These are phyloP conservation scores for Lasiodiplodia theobromae DNA, from an alignment of 2,329 filamentous ascomycete genomes.

Conservation along the genomic window DNA sequence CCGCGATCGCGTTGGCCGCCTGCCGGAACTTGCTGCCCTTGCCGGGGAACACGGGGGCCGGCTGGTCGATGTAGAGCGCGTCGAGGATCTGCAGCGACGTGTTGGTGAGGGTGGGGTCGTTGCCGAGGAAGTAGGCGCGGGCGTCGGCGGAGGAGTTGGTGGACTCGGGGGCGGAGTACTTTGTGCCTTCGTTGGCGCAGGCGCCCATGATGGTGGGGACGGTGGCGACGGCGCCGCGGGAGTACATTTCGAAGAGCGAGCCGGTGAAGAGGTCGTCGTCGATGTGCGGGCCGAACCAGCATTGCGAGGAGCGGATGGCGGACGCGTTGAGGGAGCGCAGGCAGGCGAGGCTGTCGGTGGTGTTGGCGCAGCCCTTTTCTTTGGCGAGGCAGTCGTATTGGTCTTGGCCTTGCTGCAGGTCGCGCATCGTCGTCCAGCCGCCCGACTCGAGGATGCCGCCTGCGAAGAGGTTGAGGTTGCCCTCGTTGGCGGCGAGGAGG, in stretches of 20 bases:
- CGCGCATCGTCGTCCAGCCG: slow-evolving; percentile 59
- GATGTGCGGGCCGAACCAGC: slow-evolving; percentile 60
- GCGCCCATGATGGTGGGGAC: slow-evolving; percentile 62
- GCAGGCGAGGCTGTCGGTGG: slow-evolving; percentile 55
- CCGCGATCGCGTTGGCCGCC: slow-evolving; percentile 61
- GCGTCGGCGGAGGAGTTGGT: slow-evolving; percentile 58
- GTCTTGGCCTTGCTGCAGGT: slow-evolving; percentile 57
- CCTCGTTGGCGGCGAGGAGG: slow-evolving; percentile 56
- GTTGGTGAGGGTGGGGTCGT: slow-evolving; percentile 64
- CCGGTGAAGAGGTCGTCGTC: slow-evolving; percentile 60
- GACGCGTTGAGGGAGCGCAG: slow-evolving; percentile 55
- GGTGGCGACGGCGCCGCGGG: slow-evolving; percentile 56
- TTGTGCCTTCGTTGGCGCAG: slow-evolving; percentile 71
- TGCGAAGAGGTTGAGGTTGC: slow-evolving; percentile 58
- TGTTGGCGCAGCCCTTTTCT: slow-evolving; percentile 55
- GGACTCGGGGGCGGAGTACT: slow-evolving; percentile 59
- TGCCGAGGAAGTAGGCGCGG: slow-evolving; percentile 62
- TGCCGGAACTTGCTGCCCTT: slow-evolving; percentile 66
- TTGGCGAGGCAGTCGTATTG: slow-evolving; percentile 59
- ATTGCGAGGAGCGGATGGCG: slow-evolving; percentile 56
- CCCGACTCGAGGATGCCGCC: slow-evolving; percentile 62
- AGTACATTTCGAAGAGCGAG: slow-evolving; percentile 58
- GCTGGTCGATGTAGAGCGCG: slow-evolving; percentile 58
- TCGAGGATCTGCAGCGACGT: slow-evolving; percentile 61
- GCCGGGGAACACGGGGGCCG: slow-evolving; percentile 58